A percentile compares a stretch with the other conserved stretches of the same genome.
phyloP scores from a whole-genome alignment of 306 rosid genomes.

The Trifolium pratense region DNA sequence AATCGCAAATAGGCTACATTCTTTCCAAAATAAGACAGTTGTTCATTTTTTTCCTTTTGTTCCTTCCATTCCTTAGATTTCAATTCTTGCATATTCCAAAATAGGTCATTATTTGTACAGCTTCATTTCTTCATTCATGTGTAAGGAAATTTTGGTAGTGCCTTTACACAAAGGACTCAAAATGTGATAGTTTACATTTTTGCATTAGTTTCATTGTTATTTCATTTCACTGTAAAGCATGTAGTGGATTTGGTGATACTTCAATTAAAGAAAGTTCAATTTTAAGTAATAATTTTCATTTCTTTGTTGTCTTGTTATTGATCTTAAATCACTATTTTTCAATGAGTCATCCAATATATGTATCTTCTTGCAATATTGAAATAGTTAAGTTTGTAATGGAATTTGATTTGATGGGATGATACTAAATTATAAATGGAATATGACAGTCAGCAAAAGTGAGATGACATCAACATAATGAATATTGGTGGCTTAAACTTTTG shows the following conservation, averaged over 20 bases:
- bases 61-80: constrained; percentile 55
- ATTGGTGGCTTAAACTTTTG: constrained; percentile 28
- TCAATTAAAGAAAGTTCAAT: constrained; percentile 49
- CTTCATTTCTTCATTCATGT: constrained; percentile 93
- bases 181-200: constrained; percentile 42
- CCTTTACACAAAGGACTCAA: constrained; percentile 51
- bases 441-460: constrained; percentile 23
- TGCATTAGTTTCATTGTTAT: constrained; percentile 48
- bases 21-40: constrained; percentile 69
- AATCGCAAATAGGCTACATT: constrained; percentile 59
- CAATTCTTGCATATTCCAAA: constrained; percentile 71
- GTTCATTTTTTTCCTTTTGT: constrained; percentile 30
- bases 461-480: constrained; percentile 25
- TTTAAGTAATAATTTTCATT: constrained; percentile 32
- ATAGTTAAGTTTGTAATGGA: neutral
- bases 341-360: neutral
- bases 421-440: constrained; percentile 12
- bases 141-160: constrained; percentile 96
- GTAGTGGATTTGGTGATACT: constrained; percentile 59
- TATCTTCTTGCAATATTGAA: neutral
- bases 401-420: too few species aligned
- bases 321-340: neutral
- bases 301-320: neutral
- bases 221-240: constrained; percentile 56
- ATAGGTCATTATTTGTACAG: constrained; percentile 92